Conservation (phyloP, 2,329 filamentous ascomycete species). For the Fusarium nelsonii region DNA sequence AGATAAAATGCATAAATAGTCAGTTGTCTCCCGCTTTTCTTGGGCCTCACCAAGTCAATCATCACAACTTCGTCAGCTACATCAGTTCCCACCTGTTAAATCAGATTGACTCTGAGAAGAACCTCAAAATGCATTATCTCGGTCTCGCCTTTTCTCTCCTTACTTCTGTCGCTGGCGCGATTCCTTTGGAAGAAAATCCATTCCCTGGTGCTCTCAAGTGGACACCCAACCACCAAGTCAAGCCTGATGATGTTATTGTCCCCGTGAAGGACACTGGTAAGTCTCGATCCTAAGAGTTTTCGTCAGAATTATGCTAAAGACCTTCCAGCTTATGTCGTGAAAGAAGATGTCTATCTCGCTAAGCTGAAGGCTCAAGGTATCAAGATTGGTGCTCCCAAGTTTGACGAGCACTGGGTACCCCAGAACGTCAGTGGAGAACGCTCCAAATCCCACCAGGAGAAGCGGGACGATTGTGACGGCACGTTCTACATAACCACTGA, state of each 20-base stretch:
- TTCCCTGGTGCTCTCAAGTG: neutral
- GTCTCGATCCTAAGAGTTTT: rapidly evolving
- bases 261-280: neutral
- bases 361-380: neutral
- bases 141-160: neutral
- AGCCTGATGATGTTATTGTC: neutral
- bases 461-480: neutral
- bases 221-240: neutral
- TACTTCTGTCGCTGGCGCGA: neutral
- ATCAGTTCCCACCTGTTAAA: neutral
- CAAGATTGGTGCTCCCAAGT: neutral
- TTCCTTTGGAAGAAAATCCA: neutral
- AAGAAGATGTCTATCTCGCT: neutral
- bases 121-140: neutral
- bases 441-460: neutral
- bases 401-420: neutral
- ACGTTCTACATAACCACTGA: neutral
- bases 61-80: neutral
- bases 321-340: neutral
- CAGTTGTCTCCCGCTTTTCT: neutral
- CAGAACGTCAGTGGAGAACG: too few relatives aligned
- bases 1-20: neutral
- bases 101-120: neutral
- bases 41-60: too few relatives aligned
- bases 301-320: neutral